phyloP scores from a whole-genome alignment of 2,329 filamentous ascomycete species.

The Hypoxylon rubiginosum region DNA sequence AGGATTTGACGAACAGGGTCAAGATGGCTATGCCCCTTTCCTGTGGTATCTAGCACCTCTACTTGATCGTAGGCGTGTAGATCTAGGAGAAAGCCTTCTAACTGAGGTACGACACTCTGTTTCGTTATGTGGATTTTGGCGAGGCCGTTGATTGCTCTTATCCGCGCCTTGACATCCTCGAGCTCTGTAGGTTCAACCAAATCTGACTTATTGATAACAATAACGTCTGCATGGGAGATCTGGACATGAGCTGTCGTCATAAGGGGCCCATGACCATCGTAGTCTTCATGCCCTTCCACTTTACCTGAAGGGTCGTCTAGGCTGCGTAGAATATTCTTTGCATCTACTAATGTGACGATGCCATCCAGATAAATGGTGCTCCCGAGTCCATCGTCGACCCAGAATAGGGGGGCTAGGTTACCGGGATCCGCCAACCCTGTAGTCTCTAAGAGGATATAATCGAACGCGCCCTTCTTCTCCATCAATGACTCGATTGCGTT shows the following conservation, averaged over 20 bases:
- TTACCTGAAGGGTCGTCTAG: constrained; percentile 79
- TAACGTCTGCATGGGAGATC: constrained; percentile 95
- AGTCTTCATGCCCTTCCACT: constrained; percentile 65
- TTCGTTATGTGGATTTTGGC: constrained; percentile 87
- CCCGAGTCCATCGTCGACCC: constrained; percentile 95
- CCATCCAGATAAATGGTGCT: constrained; percentile 97
- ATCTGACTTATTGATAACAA: constrained; percentile 95
- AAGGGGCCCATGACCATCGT: constrained; percentile 70
- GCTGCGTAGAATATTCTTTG: constrained; percentile 87
- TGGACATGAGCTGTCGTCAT: constrained; percentile 96
- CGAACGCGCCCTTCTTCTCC: constrained; percentile 92
- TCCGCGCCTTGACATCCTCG: constrained; percentile 74
- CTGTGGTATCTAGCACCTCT: constrained; percentile 75
- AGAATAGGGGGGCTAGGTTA: constrained; percentile 95
- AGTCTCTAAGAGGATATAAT: constrained; percentile 97
- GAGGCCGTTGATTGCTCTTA: constrained; percentile 88
- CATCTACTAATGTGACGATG: constrained; percentile 95
- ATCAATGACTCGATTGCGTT: constrained; percentile 96
- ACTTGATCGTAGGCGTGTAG: constrained; percentile 93
- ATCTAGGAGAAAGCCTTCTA: constrained; percentile 90
- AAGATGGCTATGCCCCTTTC: constrained; percentile 88
- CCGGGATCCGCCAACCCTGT: constrained; percentile 95
- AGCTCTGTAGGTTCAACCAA: constrained; percentile 80
- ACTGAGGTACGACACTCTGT: constrained; percentile 81
- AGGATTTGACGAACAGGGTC: constrained; percentile 75